Evolutionary conservation across 805 yeast species (phyloP).

Genomic region (Yarrowia keelungensis): DNA sequence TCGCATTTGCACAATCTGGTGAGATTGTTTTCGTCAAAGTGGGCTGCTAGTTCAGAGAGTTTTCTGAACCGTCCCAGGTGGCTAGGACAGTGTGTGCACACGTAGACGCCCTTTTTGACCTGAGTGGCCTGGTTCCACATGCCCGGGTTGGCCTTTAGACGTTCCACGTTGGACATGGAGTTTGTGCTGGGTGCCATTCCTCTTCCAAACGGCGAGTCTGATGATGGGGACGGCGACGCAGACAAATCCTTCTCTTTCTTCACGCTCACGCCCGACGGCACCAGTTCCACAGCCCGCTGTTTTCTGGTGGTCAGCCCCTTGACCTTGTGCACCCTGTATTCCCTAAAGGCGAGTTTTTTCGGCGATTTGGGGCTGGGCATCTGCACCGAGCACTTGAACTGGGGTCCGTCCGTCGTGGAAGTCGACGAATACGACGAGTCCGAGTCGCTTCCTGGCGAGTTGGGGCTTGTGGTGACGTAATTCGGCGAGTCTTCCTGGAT

Average conservation of each 20-base stretch:
- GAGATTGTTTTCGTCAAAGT: conserved; percentile 36
- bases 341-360: not conserved
- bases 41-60: conserved; percentile 24
- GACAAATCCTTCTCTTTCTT: not conserved
- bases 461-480: not conserved
- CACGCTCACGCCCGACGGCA: not conserved
- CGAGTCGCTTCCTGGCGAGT: conserved; percentile 1
- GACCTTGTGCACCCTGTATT: not conserved
- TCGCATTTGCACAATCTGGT: conserved; percentile 32
- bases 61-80: conserved; percentile 14
- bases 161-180: conserved; percentile 6
- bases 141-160: conserved; percentile 25
- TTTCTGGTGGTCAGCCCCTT: not conserved
- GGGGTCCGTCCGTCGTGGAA: not conserved
- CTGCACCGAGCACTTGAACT: not conserved
- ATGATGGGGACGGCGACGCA: not conserved
- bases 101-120: conserved; percentile 38
- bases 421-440: not conserved
- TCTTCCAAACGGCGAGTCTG: conserved; percentile 19
- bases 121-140: conserved; percentile 34
- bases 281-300: conserved; percentile 5
- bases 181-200: conserved; percentile 16
- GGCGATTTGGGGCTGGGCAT: not conserved
- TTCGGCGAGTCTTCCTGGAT: not conserved
- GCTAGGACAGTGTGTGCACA: conserved; percentile 32